Evolutionary conservation across 176 grass and related monocot genomes (phyloP), one percentile per base, ranked within the genome.

Genomic region (Puya raimondii): DNA sequence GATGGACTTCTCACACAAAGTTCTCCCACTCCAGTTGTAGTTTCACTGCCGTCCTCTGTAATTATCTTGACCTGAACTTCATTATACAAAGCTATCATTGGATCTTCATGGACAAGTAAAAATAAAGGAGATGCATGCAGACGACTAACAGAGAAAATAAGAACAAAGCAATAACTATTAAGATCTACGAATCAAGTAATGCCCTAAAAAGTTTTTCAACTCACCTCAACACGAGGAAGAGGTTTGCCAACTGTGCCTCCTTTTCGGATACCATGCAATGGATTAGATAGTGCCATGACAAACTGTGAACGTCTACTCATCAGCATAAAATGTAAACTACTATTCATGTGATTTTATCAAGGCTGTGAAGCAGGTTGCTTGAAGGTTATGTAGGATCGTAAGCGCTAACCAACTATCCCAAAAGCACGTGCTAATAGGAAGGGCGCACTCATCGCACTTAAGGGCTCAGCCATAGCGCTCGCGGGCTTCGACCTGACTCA

Each of bases 261-360:
- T 85, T 97, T 97, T 47, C 89, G 79, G 5, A 12, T 47, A 49
- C 93, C 86, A 87, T 92, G 80, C 85, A 92, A 87, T 48, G 86
- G 93, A 81, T 97, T 97, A 53, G 93, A 84, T 71, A 97, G 47
- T 66, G 89, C 89, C 93, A 97, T 97, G 78, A 97, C 86, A 82
- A 97, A 97, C 93, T 97, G 74, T 63, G 73, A 76, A 75, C 15
- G 51, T 73, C 15, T 73, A 84, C 25, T 67, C 26, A 18, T 63
- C 76, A 56, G 75, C 49, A 18, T 69, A 65, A 52, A 57, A 79
- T 68, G 25, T 53, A 48, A 65, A 49, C 10, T 74, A 14, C 49
- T 21, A 67, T 7, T 59, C n/a, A n/a, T 52, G 49, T 77, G 23
- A 47, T 42, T 51, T 13, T 54, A 72, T 8, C 27, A 22, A 11